phyloP scores from a whole-genome alignment of 1,284 basidiomycete genomes.

The Moesziomyces aphidis region DNA sequence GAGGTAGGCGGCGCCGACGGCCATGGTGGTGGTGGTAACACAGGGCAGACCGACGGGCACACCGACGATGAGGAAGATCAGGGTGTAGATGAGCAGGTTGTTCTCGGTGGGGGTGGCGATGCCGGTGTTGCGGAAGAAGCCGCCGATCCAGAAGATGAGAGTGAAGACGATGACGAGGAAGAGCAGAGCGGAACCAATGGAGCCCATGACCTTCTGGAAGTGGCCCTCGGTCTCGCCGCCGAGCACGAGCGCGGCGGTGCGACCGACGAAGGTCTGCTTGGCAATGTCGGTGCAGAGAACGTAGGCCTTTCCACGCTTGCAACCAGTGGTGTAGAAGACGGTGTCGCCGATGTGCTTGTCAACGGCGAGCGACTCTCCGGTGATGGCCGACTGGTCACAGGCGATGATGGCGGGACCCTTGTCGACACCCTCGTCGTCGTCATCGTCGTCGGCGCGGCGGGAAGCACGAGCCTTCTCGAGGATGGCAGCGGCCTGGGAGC shows the following conservation, averaged over 20 bases:
- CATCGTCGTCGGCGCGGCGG: conserved; percentile 64
- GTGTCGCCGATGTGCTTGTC: conserved; percentile 73
- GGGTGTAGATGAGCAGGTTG: conserved; percentile 72
- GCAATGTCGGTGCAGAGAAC: conserved; percentile 71
- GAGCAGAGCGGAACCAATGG: conserved; percentile 72
- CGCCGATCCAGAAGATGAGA: conserved; percentile 70
- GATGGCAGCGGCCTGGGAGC: conserved; percentile 64
- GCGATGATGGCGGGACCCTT: conserved; percentile 72
- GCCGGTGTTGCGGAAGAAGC: conserved; percentile 71
- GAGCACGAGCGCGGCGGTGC: conserved; percentile 71
- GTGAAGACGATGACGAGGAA: conserved; percentile 72
- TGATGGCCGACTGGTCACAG: conserved; percentile 73
- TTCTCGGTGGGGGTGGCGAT: conserved; percentile 71
- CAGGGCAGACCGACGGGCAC: conserved; percentile 74
- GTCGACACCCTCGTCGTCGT: conserved; percentile 69
- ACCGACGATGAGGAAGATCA: conserved; percentile 72
- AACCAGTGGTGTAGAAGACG: conserved; percentile 70
- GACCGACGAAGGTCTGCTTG: conserved; percentile 71
- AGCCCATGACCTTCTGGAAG: conserved; percentile 72
- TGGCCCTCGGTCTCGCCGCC: conserved; percentile 69
- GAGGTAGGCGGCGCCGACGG: conserved; percentile 74
- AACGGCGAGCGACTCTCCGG: conserved; percentile 73
- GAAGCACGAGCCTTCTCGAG: conserved; percentile 65
- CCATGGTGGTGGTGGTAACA: conserved; percentile 73
- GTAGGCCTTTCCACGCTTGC: conserved; percentile 73